Evolutionary conservation across 176 grass and related monocot genomes (phyloP).

Genomic region (Sorghum bicolor): DNA sequence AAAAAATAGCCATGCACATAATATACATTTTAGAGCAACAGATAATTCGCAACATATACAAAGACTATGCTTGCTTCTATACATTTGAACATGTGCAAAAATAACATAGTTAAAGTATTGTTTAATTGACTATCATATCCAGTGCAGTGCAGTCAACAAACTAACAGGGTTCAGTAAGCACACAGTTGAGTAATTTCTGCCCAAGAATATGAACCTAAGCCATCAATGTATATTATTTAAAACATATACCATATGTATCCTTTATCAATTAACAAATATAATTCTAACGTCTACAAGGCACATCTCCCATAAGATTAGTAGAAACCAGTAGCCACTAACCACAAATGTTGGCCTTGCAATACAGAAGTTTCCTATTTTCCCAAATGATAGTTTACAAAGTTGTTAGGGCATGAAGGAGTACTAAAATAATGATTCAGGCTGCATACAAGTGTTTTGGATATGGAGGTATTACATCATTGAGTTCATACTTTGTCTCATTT

Average conservation of each 20-base stretch:
- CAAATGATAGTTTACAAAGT: neutral
- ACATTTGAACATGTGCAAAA: neutral
- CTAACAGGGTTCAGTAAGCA: neutral
- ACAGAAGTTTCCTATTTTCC: neutral
- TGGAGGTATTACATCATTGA: neutral
- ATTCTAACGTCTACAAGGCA: neutral
- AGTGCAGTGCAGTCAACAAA: neutral
- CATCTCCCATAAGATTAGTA: neutral
- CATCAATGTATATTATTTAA: neutral
- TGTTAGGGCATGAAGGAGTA: neutral
- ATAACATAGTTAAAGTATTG: neutral
- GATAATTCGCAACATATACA: neutral
- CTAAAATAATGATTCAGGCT: neutral
- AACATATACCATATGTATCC: neutral
- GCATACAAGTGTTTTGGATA: neutral
- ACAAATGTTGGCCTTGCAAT: neutral
- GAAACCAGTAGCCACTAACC: neutral
- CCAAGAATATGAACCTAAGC: neutral
- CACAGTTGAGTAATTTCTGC: neutral
- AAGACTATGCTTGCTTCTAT: neutral
- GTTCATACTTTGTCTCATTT: neutral
- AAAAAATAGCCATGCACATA: neutral
- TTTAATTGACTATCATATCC: neutral
- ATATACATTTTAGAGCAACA: neutral
- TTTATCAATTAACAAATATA: neutral